Conservation (phyloP, 2,329 filamentous ascomycete genomes). For the Aspergillus carbonarius region DNA sequence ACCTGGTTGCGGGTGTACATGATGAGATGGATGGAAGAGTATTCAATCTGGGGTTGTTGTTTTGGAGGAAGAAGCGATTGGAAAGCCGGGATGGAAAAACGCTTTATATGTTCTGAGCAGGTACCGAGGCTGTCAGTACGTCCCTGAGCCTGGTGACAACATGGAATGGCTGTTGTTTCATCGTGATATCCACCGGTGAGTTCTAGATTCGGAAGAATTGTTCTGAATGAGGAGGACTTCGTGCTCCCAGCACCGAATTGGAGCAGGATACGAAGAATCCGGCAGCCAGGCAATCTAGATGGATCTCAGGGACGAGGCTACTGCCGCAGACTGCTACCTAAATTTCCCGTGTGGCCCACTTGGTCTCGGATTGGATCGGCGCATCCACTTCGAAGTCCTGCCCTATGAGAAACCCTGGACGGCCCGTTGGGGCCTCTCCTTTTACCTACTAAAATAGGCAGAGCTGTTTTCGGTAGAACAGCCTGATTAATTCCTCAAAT, state of each 20-base stretch:
- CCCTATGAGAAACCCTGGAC: too few species aligned
- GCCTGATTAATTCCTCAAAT: too few species aligned
- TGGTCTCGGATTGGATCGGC: background rate
- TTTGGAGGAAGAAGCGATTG: background rate
- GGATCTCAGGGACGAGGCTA: background rate
- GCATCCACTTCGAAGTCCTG: too few species aligned
- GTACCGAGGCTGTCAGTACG: background rate
- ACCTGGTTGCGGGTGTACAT: conserved; percentile 18
- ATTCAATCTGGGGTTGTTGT: background rate
- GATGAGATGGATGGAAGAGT: background rate
- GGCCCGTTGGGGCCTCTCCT: too few species aligned
- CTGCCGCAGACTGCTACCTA: conserved; percentile 3
- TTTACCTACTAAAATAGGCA: too few species aligned
- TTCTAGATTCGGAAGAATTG: background rate
- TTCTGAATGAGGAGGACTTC: background rate
- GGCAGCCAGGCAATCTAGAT: background rate
- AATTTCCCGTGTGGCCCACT: background rate
- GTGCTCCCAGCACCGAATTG: background rate
- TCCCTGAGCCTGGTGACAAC: background rate
- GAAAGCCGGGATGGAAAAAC: background rate
- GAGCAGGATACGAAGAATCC: background rate
- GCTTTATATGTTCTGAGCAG: background rate
- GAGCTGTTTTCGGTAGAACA: too few species aligned
- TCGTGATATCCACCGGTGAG: background rate
- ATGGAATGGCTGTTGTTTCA: background rate